Percentiles rank a stretch among this genome's conserved stretches.
These are phyloP conservation scores for Lunasporangiospora selenospora DNA, from an alignment of 192 early-diverging fungal species.

Conservation along the genomic window DNA sequence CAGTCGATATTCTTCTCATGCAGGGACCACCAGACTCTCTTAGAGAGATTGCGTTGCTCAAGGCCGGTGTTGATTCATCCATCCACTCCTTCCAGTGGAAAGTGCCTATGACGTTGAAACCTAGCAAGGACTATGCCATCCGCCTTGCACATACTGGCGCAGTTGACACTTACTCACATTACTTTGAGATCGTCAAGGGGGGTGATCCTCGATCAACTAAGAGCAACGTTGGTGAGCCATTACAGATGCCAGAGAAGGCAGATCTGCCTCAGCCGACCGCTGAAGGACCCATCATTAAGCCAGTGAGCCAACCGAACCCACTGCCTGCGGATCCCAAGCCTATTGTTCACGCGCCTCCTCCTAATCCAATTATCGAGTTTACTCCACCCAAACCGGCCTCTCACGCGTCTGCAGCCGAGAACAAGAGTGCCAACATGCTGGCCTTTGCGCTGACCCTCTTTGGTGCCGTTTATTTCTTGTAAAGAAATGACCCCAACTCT, in stretches of 20 bases:
- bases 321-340: slow-evolving; percentile 1
- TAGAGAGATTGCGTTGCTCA: slow-evolving; percentile 5
- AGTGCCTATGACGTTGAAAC: slow-evolving; percentile 7
- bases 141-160: slow-evolving; percentile 14
- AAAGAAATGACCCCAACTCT: no score
- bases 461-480: slow-evolving; percentile 41
- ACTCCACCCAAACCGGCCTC: neutral
- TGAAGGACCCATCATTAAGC: slow-evolving; percentile 18
- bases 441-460: slow-evolving; percentile 41
- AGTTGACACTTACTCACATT: slow-evolving; percentile 38
- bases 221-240: slow-evolving; percentile 37
- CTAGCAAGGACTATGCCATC: slow-evolving; percentile 33
- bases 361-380: no score
- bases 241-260: slow-evolving; percentile 29
- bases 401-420: neutral
- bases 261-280: neutral
- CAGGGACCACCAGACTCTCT: slow-evolving; percentile 15
- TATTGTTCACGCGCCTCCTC: neutral
- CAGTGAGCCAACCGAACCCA: slow-evolving; percentile 25
- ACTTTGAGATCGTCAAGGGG: slow-evolving; percentile 31
- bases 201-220: slow-evolving; percentile 28
- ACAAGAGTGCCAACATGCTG: slow-evolving; percentile 25
- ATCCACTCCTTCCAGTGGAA: slow-evolving; percentile 27
- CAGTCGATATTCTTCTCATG: slow-evolving; percentile 32
- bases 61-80: slow-evolving; percentile 3